Conservation (phyloP, 768 basidiomycete genomes). For the Tricholoma sp. region DNA sequence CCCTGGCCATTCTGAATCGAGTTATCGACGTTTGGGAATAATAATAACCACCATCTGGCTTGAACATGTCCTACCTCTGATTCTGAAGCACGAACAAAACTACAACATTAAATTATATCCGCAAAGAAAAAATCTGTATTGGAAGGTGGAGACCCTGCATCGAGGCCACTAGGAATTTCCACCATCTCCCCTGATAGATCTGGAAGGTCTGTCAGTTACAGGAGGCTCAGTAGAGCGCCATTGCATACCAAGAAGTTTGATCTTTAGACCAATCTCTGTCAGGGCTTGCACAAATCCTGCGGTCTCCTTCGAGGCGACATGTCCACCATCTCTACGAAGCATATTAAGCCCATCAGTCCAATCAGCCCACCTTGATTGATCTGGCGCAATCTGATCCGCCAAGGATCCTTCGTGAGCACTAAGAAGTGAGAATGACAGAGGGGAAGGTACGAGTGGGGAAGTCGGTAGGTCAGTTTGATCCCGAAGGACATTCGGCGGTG, state of each 20-base stretch:
- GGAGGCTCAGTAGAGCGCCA: not conserved
- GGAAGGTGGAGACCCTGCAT: slow-evolving; percentile 71
- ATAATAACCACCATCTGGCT: slow-evolving; percentile 5
- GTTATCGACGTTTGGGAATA: slow-evolving; percentile 20
- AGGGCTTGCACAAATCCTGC: slow-evolving; percentile 80
- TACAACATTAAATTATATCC: slow-evolving; percentile 48
- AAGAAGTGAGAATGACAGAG: slow-evolving; percentile 73
- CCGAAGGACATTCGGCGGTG: slow-evolving; percentile 59
- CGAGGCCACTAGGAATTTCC: slow-evolving; percentile 78
- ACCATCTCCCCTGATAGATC: slow-evolving; percentile 88
- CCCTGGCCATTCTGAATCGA: slow-evolving; percentile 10
- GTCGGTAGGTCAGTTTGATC: slow-evolving; percentile 55
- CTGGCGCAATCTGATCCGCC: slow-evolving; percentile 74
- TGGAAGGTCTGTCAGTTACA: slow-evolving; percentile 21
- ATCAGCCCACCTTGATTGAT: slow-evolving; percentile 80
- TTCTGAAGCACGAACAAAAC: not conserved
- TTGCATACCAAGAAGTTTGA: slow-evolving; percentile 74
- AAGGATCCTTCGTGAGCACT: slow-evolving; percentile 65
- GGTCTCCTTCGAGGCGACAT: slow-evolving; percentile 81
- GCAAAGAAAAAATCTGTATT: slow-evolving; percentile 87
- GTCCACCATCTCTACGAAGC: slow-evolving; percentile 75
- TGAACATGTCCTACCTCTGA: not conserved
- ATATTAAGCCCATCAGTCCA: slow-evolving; percentile 94
- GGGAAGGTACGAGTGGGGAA: slow-evolving; percentile 51
- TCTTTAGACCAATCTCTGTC: slow-evolving; percentile 89